A percentile compares a stretch with the other conserved stretches of the same genome.
Evolutionary conservation across 306 rosid genomes (phyloP).

Genomic region (Quercus rubra): DNA sequence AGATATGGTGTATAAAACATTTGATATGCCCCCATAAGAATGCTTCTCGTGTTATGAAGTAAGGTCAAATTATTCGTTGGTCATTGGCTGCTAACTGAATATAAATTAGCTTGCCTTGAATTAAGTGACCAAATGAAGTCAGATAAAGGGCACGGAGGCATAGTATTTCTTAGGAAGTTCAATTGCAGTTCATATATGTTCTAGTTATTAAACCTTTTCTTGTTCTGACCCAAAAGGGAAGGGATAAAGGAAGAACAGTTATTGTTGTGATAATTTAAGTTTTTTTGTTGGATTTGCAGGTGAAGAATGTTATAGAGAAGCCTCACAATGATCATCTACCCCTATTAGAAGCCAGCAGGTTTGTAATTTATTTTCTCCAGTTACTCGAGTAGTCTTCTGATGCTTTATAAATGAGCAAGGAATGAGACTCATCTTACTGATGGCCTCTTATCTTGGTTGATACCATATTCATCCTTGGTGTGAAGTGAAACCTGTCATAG

Average conservation of each 20-base stretch:
- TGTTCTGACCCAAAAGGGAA: background rate
- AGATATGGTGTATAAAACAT: too few relatives aligned
- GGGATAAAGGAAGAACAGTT: background rate
- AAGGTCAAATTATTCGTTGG: too few relatives aligned
- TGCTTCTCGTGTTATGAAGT: too few relatives aligned
- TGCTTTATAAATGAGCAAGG: background rate
- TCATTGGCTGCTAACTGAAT: too few relatives aligned
- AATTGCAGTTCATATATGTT: background rate
- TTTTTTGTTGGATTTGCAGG: conserved; percentile 59
- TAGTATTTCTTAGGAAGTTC: background rate
- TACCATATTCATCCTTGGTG: background rate
- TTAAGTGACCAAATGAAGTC: too few relatives aligned
- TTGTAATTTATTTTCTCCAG: conserved; percentile 9
- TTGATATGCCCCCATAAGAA: too few relatives aligned
- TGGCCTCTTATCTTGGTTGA: background rate
- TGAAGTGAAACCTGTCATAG: background rate
- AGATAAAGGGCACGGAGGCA: too few relatives aligned
- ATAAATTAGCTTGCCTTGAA: too few relatives aligned
- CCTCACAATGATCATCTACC: conserved; percentile 94
- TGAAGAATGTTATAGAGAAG: conserved; percentile 94
- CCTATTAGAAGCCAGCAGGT: conserved; percentile 98
- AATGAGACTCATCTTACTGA: background rate
- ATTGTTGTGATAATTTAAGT: conserved; percentile 3
- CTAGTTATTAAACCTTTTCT: background rate
- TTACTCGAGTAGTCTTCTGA: background rate